These are phyloP conservation scores for Drechslerella dactyloides DNA, from an alignment of 2,329 filamentous ascomycete genomes.

Conservation along the genomic window DNA sequence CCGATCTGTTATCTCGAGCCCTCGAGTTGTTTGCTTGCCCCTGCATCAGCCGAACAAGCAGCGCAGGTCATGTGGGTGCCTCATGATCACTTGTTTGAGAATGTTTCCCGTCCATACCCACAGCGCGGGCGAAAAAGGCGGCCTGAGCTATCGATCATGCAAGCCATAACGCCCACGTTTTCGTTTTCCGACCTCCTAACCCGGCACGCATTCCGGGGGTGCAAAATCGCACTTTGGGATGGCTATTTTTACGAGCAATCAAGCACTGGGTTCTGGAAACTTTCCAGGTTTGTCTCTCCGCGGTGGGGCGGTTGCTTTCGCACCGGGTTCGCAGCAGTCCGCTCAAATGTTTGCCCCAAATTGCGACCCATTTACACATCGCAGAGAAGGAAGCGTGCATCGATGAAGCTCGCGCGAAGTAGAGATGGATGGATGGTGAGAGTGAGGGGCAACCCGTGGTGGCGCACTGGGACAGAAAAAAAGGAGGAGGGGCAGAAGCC, in stretches of 20 bases:
- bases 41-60: conserved; percentile 30
- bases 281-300: conserved; percentile 34
- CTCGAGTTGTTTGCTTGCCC: conserved; percentile 14
- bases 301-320: not conserved
- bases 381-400: not conserved
- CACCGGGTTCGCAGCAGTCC: conserved; percentile 17
- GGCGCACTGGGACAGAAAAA: not conserved
- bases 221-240: conserved; percentile 12
- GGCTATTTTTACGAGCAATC: conserved; percentile 30
- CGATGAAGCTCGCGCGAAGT: not conserved
- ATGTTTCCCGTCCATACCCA: not conserved
- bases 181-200: conserved; percentile 3
- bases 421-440: not conserved
- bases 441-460: not conserved
- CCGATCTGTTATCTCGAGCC: conserved; percentile 7
- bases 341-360: not conserved
- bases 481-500: conserved; percentile 12
- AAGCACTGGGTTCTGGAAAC: conserved; percentile 29
- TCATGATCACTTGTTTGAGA: conserved; percentile 38
- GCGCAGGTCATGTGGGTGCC: conserved; percentile 32
- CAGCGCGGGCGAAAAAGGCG: not conserved
- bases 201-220: not conserved
- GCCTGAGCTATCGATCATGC: conserved; percentile 25
- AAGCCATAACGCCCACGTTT: conserved; percentile 8
- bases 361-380: not conserved